These are phyloP conservation scores for Ochromonas danica DNA, from an alignment of 108 stramenopile species.

Conservation along the genomic window DNA sequence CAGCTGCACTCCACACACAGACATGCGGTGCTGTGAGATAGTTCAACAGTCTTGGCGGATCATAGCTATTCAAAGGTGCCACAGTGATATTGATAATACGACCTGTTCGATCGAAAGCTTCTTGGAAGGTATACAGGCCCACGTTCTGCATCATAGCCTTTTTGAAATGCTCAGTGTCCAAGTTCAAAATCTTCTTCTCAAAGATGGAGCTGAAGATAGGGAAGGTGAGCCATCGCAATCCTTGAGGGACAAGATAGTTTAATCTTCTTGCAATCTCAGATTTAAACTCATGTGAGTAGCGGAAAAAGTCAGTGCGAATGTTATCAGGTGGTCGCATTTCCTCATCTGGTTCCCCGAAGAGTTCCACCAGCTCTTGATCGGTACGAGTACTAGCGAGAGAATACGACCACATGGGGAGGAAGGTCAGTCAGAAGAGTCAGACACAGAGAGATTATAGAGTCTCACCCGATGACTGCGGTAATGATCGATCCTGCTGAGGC, in stretches of 20 bases:
- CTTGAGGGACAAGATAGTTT: constrained; percentile 45
- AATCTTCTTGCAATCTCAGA: constrained; percentile 36
- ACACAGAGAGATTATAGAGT: background rate
- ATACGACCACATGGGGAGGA: background rate
- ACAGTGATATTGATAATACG: constrained; percentile 97
- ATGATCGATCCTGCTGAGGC: constrained; percentile 90
- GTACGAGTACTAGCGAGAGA: constrained; percentile 52
- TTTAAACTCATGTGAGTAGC: constrained; percentile 1
- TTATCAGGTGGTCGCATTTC: background rate
- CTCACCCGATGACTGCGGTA: constrained; percentile 82
- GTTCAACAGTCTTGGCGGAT: constrained; percentile 82
- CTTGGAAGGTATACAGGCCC: constrained; percentile 92
- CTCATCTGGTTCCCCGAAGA: background rate
- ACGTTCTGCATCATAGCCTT: constrained; percentile 69
- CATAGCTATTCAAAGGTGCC: constrained; percentile 73
- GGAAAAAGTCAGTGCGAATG: constrained; percentile 33
- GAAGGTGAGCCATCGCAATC: constrained; percentile 42
- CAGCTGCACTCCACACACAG: constrained; percentile 90
- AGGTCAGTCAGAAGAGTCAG: too few relatives aligned
- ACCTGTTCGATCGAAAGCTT: constrained; percentile 96
- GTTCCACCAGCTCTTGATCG: constrained; percentile 74
- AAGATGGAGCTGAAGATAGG: constrained; percentile 37
- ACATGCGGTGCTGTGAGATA: constrained; percentile 98
- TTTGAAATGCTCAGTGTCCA: constrained; percentile 87
- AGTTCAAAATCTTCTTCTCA: constrained; percentile 74